A percentile compares a stretch with the other conserved stretches of the same genome.
These are phyloP conservation scores for Prunus armeniaca DNA, from an alignment of 306 rosid genomes.

Conservation along the genomic window DNA sequence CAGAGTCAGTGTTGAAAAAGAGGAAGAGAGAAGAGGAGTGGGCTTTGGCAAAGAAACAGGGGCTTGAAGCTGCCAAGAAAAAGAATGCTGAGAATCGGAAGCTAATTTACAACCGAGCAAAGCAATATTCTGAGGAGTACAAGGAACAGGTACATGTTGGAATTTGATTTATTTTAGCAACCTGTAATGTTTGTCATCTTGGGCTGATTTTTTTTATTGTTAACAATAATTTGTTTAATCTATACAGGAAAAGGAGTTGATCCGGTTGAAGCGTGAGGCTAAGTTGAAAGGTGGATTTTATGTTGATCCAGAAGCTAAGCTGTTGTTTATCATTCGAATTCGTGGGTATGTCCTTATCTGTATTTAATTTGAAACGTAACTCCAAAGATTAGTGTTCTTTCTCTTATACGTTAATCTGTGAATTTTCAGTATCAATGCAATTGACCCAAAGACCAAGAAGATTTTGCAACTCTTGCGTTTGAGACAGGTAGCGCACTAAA, in stretches of 20 bases:
- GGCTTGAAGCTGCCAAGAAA: slow-evolving; percentile 49
- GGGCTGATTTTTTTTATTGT: not conserved
- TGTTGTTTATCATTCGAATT: slow-evolving; percentile 71
- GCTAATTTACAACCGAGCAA: slow-evolving; percentile 64
- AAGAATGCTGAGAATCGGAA: slow-evolving; percentile 65
- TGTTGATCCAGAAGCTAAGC: slow-evolving; percentile 91
- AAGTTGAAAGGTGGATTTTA: slow-evolving; percentile 91
- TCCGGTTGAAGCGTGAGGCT: slow-evolving; percentile 78
- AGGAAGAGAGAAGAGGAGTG: slow-evolving; percentile 73
- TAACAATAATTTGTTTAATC: not conserved
- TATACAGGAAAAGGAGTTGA: slow-evolving; percentile 58
- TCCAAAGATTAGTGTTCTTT: not conserved
- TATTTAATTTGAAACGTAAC: no score
- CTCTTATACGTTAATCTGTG: not conserved
- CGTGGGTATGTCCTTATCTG: slow-evolving; percentile 59
- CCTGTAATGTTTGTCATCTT: not conserved
- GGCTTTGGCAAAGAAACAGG: slow-evolving; percentile 63
- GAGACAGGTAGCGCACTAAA: slow-evolving; percentile 56
- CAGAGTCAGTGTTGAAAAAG: slow-evolving; percentile 82
- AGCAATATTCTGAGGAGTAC: slow-evolving; percentile 60
- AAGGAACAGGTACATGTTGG: slow-evolving; percentile 45
- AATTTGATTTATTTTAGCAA: not conserved
- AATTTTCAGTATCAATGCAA: slow-evolving; percentile 77
- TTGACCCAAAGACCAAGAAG: slow-evolving; percentile 75
- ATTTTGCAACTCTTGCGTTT: slow-evolving; percentile 83